These are phyloP conservation scores for Colletotrichum somersetense DNA, from an alignment of 2,329 filamentous ascomycete genomes.

Conservation along the genomic window DNA sequence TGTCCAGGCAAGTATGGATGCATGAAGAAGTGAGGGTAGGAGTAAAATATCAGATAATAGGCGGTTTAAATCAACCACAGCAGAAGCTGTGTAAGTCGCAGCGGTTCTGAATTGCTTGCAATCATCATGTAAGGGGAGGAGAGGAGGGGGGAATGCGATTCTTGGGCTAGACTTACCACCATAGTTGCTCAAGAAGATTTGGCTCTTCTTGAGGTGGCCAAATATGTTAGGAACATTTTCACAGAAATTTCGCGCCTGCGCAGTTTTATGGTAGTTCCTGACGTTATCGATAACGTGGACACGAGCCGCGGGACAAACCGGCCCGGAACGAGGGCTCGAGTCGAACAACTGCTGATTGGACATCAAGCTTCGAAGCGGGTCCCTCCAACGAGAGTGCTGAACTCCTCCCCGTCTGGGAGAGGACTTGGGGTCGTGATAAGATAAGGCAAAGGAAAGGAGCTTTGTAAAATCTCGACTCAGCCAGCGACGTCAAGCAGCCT, in stretches of 20 bases:
- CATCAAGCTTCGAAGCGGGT: neutral
- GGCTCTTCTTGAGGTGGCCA: constrained; percentile 34
- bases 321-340: constrained; percentile 1
- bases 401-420: neutral
- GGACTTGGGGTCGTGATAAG: constrained; percentile 27
- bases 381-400: neutral
- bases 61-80: constrained; percentile 59
- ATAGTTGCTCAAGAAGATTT: constrained; percentile 39
- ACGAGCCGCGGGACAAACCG: constrained; percentile 7
- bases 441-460: constrained; percentile 38
- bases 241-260: constrained; percentile 19
- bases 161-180: constrained; percentile 31
- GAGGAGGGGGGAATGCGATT: neutral
- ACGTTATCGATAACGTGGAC: constrained; percentile 36
- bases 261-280: constrained; percentile 20
- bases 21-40: constrained; percentile 36
- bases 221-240: accelerated
- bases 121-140: constrained; percentile 51
- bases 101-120: constrained; percentile 59
- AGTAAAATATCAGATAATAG: constrained; percentile 53
- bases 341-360: constrained; percentile 13
- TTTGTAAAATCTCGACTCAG: constrained; percentile 42
- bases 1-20: constrained; percentile 43
- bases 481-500: constrained; percentile 31
- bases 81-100: constrained; percentile 61